A percentile compares a stretch with the other conserved stretches of the same genome.
Conservation (phyloP, 73 alveolate species). For the Paramecium pentaurelia region DNA sequence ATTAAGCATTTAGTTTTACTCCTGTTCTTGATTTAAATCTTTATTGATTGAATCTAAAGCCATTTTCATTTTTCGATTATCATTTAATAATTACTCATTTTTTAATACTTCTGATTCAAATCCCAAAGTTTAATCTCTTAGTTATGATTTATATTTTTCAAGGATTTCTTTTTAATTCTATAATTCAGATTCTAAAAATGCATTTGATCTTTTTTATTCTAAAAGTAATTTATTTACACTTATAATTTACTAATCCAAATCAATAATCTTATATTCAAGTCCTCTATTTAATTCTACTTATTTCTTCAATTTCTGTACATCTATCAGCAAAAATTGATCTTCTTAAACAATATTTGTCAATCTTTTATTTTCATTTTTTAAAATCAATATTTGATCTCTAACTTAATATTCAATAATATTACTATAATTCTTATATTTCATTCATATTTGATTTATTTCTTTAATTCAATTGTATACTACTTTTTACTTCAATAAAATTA, state of each 20-base stretch:
- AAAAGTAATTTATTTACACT: neutral
- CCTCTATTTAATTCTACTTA: neutral
- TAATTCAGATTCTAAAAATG: neutral
- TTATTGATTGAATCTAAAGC: neutral
- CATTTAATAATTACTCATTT: neutral
- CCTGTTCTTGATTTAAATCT: neutral
- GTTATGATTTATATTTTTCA: neutral
- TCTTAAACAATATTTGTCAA: neutral
- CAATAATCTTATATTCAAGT: neutral
- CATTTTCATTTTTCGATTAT: constrained; percentile 14
- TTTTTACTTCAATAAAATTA: neutral
- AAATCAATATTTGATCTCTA: neutral
- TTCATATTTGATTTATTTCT: neutral
- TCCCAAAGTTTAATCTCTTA: neutral
- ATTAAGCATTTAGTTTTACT: neutral
- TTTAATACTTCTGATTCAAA: neutral
- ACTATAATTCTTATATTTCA: neutral
- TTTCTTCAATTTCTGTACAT: neutral
- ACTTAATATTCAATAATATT: neutral
- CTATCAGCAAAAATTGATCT: neutral
- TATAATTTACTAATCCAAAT: neutral
- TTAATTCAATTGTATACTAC: neutral
- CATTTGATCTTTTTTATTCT: neutral
- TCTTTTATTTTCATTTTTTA: neutral
- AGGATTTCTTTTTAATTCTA: neutral